A percentile compares a stretch with the other conserved stretches of the same genome.
Conservation (phyloP, 495 filamentous ascomycete genomes). For the Tricharina praecox region DNA sequence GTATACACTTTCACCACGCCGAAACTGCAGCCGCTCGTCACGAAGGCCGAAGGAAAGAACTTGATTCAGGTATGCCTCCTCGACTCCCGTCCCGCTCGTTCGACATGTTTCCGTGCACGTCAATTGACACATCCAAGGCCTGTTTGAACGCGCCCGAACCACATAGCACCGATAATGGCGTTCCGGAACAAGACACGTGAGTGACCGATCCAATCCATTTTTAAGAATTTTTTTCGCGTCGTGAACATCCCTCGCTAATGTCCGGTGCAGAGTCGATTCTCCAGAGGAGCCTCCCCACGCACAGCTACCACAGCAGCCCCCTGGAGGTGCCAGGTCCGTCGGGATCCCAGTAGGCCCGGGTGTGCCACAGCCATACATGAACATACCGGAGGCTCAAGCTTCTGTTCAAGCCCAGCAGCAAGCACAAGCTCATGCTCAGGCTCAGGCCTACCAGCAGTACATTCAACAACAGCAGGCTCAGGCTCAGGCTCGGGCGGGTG, state of each 20-base stretch:
- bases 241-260: conserved; percentile 8
- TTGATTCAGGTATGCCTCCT: conserved; percentile 70
- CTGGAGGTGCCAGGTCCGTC: conserved; percentile 36
- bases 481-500: conserved; percentile 22
- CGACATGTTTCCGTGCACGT: conserved; percentile 5
- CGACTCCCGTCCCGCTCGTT: too few relatives aligned
- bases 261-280: conserved; percentile 34
- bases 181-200: conserved; percentile 46
- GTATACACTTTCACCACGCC: conserved; percentile 99
- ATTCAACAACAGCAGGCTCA: conserved; percentile 33
- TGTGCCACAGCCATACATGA: conserved; percentile 31
- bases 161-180: conserved; percentile 71
- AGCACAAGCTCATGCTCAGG: conserved; percentile 22
- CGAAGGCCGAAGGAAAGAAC: conserved; percentile 98
- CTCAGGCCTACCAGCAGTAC: conserved; percentile 45
- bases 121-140: conserved; percentile 41
- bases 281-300: conserved; percentile 44
- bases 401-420: conserved; percentile 28
- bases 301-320: conserved; percentile 40
- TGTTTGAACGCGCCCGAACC: conserved; percentile 95
- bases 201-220: too few relatives aligned
- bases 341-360: conserved; percentile 35
- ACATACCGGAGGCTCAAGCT: conserved; percentile 38
- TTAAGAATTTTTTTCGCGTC: not conserved
- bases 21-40: conserved; percentile 96